Evolutionary conservation across 306 rosid genomes (phyloP), one percentile per base, ranked within the genome.

Genomic region (Lagenaria siceraria): DNA sequence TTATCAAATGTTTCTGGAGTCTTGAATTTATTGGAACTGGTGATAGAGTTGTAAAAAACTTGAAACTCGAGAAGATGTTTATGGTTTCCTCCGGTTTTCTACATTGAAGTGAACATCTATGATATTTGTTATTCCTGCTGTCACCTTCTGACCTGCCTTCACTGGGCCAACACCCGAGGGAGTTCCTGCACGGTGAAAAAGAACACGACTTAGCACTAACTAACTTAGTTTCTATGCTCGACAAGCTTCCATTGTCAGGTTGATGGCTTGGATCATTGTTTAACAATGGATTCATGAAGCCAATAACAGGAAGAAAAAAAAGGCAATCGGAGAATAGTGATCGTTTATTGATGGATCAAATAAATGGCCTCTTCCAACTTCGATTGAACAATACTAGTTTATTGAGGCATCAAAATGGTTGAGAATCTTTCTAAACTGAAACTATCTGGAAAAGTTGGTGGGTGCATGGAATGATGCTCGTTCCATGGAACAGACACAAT

Each of bases 111-210:
- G 71, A 15, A 90, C 88, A 7, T 92, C 98, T 79, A 89, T 79
- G 18, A 92, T 90, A 56, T 86, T 86, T 38, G 98, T 92, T 78
- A 94, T 87, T 53, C 98, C 98, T 0, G 97, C 96, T 40, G 98
- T 90, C 33, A 94, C 77, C 83, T 77, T 94, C 85, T 94, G 93
- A 62, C 97, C 96, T 76, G 87, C 87, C 86, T 85, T 92, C 77
- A 94, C 98, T 6, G 97, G 97, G 76, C 98, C 98, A 83, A 92
- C 97, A 5, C 98, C 98, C 42, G 86, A 78, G 40, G 98, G 98
- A 86, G 98, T 94, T 43, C 98, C 98, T 94, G 89, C 82, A 84
- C 56, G 62, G 74, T 81, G 71, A 80, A 79, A 81, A 83, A 51
- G 35, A 77, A 51, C 54, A 14, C 2, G 2, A 77, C 55, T 51